phyloP scores from a whole-genome alignment of 1,139 yeast genomes.

The Yamadazyma mexicana region DNA sequence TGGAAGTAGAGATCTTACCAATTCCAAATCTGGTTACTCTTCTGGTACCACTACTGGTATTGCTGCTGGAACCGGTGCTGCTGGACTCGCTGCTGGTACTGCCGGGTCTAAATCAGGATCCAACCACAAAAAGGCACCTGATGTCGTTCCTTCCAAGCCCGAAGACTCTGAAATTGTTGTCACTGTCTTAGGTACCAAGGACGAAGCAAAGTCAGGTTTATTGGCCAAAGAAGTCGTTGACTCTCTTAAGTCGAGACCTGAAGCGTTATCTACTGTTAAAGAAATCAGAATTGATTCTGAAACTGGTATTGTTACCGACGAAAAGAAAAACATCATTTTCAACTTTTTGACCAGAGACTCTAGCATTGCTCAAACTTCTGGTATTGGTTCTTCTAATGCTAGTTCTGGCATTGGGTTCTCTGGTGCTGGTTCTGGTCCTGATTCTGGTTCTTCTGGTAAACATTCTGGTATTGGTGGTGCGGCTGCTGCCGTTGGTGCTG shows the following conservation, averaged over 20 bases:
- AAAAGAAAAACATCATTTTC: conserved; percentile 20
- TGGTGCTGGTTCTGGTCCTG: not conserved
- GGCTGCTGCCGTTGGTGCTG: not conserved
- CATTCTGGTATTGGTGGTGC: not conserved
- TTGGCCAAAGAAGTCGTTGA: conserved; percentile 33
- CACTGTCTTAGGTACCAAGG: conserved; percentile 29
- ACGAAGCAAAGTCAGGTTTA: conserved; percentile 26
- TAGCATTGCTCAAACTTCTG: conserved; percentile 1
- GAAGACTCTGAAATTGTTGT: conserved; percentile 16
- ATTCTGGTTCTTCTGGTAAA: conserved; percentile 1
- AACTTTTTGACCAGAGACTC: conserved; percentile 4
- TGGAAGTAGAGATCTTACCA: not conserved
- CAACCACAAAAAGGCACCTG: conserved; percentile 2
- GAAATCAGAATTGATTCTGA: conserved; percentile 32
- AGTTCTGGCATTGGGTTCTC: conserved; percentile 1
- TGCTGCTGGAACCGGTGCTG: conserved; percentile 9
- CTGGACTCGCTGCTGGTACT: conserved; percentile 8
- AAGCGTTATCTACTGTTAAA: conserved; percentile 23
- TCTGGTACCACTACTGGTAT: not conserved
- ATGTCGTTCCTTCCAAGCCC: conserved; percentile 5
- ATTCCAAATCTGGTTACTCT: not conserved
- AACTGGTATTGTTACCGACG: conserved; percentile 34
- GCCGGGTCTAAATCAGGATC: conserved; percentile 13
- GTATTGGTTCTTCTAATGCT: conserved; percentile 1
- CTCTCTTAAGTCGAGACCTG: conserved; percentile 26